phyloP scores from a whole-genome alignment of 2,329 filamentous ascomycete genomes.

The Gyromitra esculenta region DNA sequence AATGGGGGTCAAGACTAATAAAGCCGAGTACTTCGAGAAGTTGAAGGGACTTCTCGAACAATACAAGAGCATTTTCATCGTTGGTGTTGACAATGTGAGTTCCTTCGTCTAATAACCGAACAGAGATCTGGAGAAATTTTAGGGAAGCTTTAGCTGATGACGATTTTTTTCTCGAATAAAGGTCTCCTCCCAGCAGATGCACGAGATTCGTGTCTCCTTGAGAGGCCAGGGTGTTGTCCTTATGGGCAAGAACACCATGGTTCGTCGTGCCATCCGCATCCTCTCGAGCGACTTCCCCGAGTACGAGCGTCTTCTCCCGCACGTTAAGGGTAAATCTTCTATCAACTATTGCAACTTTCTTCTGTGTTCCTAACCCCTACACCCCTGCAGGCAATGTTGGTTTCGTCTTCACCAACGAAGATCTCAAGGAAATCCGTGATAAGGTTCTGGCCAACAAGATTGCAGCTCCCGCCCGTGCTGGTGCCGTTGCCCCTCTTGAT shows the following conservation, averaged over 20 bases:
- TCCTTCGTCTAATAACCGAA: not conserved
- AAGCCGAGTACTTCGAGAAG: slow-evolving; percentile 99
- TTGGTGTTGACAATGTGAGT: slow-evolving; percentile 94
- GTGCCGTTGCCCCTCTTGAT: slow-evolving; percentile 91
- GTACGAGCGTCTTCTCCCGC: slow-evolving; percentile 96
- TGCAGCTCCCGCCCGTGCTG: slow-evolving; percentile 95
- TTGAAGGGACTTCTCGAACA: slow-evolving; percentile 96
- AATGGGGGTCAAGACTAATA: slow-evolving; percentile 99
- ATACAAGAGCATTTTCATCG: slow-evolving; percentile 98
- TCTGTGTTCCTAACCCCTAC: slow-evolving; percentile 59
- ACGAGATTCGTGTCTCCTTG: slow-evolving; percentile 96
- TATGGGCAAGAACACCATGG: slow-evolving; percentile 99
- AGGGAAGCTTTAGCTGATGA: slow-evolving; percentile 26
- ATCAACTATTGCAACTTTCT: not conserved
- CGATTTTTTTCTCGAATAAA: slow-evolving; percentile 40
- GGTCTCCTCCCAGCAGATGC: slow-evolving; percentile 97
- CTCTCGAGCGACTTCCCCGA: slow-evolving; percentile 91
- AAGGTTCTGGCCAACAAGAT: slow-evolving; percentile 98
- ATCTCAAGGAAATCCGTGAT: slow-evolving; percentile 91
- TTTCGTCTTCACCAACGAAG: slow-evolving; percentile 99
- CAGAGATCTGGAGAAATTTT: not conserved
- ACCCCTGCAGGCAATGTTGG: slow-evolving; percentile 77
- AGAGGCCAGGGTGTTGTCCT: slow-evolving; percentile 92
- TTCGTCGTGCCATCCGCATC: slow-evolving; percentile 96
- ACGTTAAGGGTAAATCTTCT: slow-evolving; percentile 75